Conservation (phyloP, 345 rosid genomes). For the Hibiscus syriacus region DNA sequence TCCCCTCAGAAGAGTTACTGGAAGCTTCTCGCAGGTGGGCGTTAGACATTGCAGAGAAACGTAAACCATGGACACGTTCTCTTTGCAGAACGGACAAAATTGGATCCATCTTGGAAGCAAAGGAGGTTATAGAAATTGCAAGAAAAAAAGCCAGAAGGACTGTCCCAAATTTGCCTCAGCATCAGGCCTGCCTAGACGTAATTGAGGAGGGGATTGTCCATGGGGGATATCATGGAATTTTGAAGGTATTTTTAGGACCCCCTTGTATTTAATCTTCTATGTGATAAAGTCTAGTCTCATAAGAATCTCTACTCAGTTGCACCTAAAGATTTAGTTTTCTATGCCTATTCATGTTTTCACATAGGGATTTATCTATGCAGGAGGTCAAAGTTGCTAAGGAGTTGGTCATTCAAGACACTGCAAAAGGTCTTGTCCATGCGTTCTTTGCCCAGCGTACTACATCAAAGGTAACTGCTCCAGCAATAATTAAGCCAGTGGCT, state of each 20-base stretch:
- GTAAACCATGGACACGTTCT: not conserved
- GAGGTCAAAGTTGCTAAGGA: not conserved
- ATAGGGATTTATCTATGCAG: not conserved
- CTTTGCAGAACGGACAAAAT: not conserved
- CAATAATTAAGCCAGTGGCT: too few species aligned
- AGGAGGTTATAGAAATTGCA: not conserved
- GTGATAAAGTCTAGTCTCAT: too few species aligned
- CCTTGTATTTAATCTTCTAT: not conserved
- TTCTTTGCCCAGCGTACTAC: not conserved
- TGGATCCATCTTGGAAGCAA: not conserved
- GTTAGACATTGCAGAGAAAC: not conserved
- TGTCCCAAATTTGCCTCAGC: not conserved
- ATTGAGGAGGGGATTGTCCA: not conserved
- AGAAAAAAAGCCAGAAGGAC: not conserved
- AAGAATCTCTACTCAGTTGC: too few species aligned
- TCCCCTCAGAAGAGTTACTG: not conserved
- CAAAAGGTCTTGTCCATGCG: not conserved
- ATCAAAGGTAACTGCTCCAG: not conserved
- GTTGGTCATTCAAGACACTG: not conserved
- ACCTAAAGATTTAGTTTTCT: too few species aligned
- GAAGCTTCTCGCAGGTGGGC: not conserved
- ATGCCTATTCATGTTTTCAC: too few species aligned
- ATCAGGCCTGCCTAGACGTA: not conserved
- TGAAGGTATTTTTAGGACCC: not conserved
- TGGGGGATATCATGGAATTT: not conserved